Evolutionary conservation across 805 yeast species (phyloP), one percentile per base, ranked within the genome.

Genomic region (Lipomyces yamanashiensis): DNA sequence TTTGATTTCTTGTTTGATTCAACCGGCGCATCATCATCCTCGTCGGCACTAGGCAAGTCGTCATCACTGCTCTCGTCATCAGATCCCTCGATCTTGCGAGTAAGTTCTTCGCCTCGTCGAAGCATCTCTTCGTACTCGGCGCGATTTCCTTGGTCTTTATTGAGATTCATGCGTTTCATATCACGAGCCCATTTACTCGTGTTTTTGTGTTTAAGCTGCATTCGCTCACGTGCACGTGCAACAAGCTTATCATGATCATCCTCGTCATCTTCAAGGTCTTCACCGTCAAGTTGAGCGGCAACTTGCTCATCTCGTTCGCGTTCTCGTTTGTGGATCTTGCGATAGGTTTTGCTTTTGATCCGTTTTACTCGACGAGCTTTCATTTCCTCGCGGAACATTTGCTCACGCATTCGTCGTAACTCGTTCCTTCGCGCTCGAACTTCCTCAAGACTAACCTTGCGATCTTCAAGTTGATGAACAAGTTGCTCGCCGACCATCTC

Each of bases 121-220:
- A 93, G 78, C 97, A 92, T 92, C 72, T 91, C 97, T 76, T 95
- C 98, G 81, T 93, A 83, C 72, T 95, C 98, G 8, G 85, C 89
- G 72, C 98, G 82, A 21, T 89, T 88, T 40, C 84, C 85, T 41
- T 87, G 85, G 74, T 93, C 98, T 71, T 93, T 92, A 44, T 92
- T 83, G 82, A 95, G 83, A 15, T 98, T 98, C 70, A 92, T 89
- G 70, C 87, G 88, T 56, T 92, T 85, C 91, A 93, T 86, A 57
- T 89, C 85, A 74, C 86, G 86, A 17, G 98, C 97, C 97, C 98
- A 95, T 71, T 86, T 84, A 7, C 92, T 85, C 53, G 88, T 88
- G 53, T 92, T 89, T 75, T 90, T 92, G 78, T 93, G 98, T 71
- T 90, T 89, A 70, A 92, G 81, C 2, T 90, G 81, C 96, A 96